Conservation (phyloP, 352 stramenopile species). For the Globisporangium parvum region DNA sequence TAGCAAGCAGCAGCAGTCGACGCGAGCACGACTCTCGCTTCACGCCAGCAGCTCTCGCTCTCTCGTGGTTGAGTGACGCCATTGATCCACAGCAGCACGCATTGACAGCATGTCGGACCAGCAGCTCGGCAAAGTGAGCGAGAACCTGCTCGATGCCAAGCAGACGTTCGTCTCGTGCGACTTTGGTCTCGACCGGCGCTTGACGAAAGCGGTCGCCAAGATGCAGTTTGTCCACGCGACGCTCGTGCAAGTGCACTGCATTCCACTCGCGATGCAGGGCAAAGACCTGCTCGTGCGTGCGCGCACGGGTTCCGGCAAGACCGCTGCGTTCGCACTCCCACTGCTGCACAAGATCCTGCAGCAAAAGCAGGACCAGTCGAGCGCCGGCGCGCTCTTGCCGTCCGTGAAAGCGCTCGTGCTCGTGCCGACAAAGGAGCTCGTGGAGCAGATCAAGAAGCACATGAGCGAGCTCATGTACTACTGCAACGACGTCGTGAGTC, state of each 20-base stretch:
- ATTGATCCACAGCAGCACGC: not conserved
- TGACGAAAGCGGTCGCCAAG: constrained; percentile 90
- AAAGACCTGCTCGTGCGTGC: constrained; percentile 92
- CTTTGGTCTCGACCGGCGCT: constrained; percentile 89
- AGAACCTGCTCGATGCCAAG: constrained; percentile 71
- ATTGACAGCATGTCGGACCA: constrained; percentile 12
- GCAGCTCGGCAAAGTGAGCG: constrained; percentile 47
- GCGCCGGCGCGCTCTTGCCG: constrained; percentile 22
- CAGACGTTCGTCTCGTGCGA: constrained; percentile 72
- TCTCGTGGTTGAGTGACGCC: too few relatives aligned
- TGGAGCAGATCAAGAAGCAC: constrained; percentile 90
- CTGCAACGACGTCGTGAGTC: constrained; percentile 91
- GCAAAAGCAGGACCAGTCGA: constrained; percentile 61
- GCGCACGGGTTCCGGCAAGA: constrained; percentile 92
- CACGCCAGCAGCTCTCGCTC: too few relatives aligned
- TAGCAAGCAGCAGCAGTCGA: too few relatives aligned
- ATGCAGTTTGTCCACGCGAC: constrained; percentile 92
- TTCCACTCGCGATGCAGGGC: constrained; percentile 89
- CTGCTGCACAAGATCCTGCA: constrained; percentile 90
- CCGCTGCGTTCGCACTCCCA: constrained; percentile 90
- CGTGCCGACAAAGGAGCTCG: constrained; percentile 96
- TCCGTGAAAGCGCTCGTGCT: constrained; percentile 89
- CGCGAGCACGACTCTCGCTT: too few relatives aligned
- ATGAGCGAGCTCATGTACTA: constrained; percentile 96
- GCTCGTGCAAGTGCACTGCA: constrained; percentile 94